phyloP scores from a whole-genome alignment of 768 basidiomycete species.

The Lactifluus subvellereus region DNA sequence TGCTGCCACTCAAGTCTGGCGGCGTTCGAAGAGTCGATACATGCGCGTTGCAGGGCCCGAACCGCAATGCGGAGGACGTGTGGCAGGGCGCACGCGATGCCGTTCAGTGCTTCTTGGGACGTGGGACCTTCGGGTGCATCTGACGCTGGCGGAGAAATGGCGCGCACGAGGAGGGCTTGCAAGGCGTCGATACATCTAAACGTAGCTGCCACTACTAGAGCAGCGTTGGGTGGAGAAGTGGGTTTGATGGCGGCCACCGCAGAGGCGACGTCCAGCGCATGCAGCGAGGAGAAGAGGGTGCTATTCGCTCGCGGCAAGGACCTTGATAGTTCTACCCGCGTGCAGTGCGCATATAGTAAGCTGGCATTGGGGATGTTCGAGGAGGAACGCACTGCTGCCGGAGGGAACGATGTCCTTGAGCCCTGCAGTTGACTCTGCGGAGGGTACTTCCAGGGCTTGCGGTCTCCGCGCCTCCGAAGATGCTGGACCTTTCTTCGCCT shows the following conservation, averaged over 20 bases:
- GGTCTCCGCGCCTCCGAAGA: background rate
- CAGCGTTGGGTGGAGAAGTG: background rate
- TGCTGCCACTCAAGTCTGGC: background rate
- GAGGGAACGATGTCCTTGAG: background rate
- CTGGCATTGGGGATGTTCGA: too few species aligned
- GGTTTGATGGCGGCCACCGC: background rate
- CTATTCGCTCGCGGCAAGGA: background rate
- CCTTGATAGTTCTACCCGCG: background rate
- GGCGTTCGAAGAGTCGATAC: background rate
- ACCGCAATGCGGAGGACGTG: slow-evolving; percentile 1
- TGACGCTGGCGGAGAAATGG: background rate
- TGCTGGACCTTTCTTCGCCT: background rate
- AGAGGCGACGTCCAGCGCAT: slow-evolving; percentile 1
- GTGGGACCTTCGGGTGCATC: background rate
- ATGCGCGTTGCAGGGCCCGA: background rate
- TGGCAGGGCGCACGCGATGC: background rate
- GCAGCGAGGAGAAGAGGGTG: slow-evolving; percentile 16
- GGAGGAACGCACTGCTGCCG: background rate
- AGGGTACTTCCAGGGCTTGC: background rate
- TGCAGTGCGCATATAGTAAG: background rate
- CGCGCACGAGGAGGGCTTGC: slow-evolving; percentile 1
- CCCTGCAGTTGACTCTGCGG: background rate
- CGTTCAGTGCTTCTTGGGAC: slow-evolving; percentile 2
- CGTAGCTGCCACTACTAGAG: background rate
- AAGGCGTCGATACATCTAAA: slow-evolving; percentile 6